Conservation (phyloP, 495 filamentous ascomycete species). For the Rhypophila decipiens region DNA sequence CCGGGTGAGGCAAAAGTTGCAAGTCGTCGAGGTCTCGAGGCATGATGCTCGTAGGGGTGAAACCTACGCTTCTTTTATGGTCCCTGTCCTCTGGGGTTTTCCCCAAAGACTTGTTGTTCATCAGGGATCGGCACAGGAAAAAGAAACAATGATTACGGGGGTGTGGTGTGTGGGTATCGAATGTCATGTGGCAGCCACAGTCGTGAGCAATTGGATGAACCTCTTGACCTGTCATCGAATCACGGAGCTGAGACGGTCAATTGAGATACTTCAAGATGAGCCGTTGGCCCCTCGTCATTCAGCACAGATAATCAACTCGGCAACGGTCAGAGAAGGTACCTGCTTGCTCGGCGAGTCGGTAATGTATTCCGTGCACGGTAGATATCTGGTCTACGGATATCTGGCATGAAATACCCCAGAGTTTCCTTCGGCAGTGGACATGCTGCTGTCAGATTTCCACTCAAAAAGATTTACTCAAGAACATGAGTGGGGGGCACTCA, state of each 20-base stretch:
- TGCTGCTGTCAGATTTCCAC: too few species aligned
- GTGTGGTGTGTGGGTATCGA: too few species aligned
- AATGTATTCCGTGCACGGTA: background rate
- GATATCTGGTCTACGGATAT: background rate
- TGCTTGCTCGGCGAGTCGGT: background rate
- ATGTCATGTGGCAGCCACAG: slow-evolving; percentile 13
- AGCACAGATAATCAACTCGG: background rate
- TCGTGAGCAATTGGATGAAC: slow-evolving; percentile 8
- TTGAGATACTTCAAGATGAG: background rate
- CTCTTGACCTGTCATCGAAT: slow-evolving; percentile 5
- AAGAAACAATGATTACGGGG: slow-evolving; percentile 2
- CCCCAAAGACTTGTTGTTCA: too few species aligned
- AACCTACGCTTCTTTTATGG: too few species aligned
- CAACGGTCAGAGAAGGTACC: background rate
- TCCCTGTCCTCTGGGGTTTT: too few species aligned
- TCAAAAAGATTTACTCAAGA: too few species aligned
- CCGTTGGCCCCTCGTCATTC: too few species aligned
- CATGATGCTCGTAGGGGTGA: too few species aligned
- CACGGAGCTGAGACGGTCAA: slow-evolving; percentile 9
- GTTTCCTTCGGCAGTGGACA: too few species aligned
- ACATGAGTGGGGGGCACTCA: too few species aligned
- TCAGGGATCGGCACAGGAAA: slow-evolving; percentile 9
- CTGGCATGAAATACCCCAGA: background rate
- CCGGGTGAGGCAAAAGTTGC: too few species aligned
- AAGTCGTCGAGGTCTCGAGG: too few species aligned